Conservation (phyloP, 805 yeast genomes). For the Myxozyma kluyveri region DNA sequence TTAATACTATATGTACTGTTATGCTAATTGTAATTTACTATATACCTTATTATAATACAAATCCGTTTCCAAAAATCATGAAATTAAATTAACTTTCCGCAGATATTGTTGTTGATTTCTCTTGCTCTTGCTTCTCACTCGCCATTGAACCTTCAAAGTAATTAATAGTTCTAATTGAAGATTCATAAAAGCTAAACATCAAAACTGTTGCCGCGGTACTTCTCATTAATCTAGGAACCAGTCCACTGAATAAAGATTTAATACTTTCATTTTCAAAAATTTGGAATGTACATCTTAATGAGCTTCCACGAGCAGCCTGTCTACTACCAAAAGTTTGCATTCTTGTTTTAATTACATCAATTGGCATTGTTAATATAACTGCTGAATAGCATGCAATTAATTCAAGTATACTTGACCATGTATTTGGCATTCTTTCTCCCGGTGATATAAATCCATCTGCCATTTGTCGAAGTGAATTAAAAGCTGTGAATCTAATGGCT, state of each 20-base stretch:
- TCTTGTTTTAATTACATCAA: constrained; percentile 95
- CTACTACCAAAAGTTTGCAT: constrained; percentile 64
- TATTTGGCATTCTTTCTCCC: constrained; percentile 60
- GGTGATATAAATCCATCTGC: constrained; percentile 46
- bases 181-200: constrained; percentile 20
- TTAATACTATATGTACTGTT: background rate
- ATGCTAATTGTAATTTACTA: background rate
- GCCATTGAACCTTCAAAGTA: background rate
- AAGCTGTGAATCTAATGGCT: constrained; percentile 79
- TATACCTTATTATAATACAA: background rate
- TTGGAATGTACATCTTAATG: constrained; percentile 39
- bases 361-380: constrained; percentile 70
- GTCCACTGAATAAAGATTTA: constrained; percentile 15
- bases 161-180: background rate
- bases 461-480: constrained; percentile 71
- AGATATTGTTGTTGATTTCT: too few species aligned
- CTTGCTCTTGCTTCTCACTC: too few species aligned
- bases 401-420: constrained; percentile 13
- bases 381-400: constrained; percentile 35
- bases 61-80: too few species aligned
- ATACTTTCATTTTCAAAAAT: constrained; percentile 44
- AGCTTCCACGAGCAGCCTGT: constrained; percentile 37
- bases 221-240: constrained; percentile 19
- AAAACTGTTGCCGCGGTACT: constrained; percentile 17
- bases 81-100: too few species aligned